A percentile compares a stretch with the other conserved stretches of the same genome.
phyloP scores from a whole-genome alignment of 2,329 filamentous ascomycete genomes.

The Biscogniauxia marginata region DNA sequence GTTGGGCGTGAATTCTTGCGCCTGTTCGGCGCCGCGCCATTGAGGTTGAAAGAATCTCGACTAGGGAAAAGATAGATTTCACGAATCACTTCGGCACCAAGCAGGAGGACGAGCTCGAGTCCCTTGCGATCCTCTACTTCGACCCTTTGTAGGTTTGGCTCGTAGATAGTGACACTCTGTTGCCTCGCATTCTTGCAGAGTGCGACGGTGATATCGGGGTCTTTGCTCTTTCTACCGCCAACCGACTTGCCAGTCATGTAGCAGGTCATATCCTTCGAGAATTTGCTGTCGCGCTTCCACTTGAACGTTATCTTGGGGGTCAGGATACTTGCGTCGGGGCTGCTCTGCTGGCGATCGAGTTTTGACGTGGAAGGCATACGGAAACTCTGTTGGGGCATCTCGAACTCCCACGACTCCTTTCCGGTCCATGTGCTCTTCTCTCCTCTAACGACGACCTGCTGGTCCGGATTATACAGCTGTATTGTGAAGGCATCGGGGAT shows the following conservation, averaged over 20 bases:
- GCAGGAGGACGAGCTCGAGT: conserved; percentile 74
- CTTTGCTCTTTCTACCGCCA: conserved; percentile 74
- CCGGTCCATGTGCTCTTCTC: conserved; percentile 77
- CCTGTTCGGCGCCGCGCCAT: conserved; percentile 38
- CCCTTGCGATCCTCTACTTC: conserved; percentile 95
- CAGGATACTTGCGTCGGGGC: conserved; percentile 51
- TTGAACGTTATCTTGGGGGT: conserved; percentile 79
- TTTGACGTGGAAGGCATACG: conserved; percentile 73
- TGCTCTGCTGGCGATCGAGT: conserved; percentile 70
- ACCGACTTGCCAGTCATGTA: conserved; percentile 78
- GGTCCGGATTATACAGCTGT: conserved; percentile 92
- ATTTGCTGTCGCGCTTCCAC: conserved; percentile 84
- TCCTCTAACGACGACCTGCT: conserved; percentile 69
- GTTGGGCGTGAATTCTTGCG: conserved; percentile 46
- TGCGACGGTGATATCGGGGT: conserved; percentile 94
- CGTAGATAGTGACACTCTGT: conserved; percentile 74
- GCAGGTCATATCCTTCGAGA: conserved; percentile 86
- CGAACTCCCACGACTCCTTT: conserved; percentile 84
- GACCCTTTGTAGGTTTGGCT: conserved; percentile 85
- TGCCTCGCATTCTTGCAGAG: conserved; percentile 74
- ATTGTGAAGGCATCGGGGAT: conserved; percentile 78
- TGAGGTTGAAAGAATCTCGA: conserved; percentile 76
- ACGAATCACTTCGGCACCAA: conserved; percentile 62
- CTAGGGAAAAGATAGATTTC: conserved; percentile 65
- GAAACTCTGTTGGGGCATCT: conserved; percentile 85